phyloP scores from a whole-genome alignment of 129 eudicot species.

The Cynara cardunculus region DNA sequence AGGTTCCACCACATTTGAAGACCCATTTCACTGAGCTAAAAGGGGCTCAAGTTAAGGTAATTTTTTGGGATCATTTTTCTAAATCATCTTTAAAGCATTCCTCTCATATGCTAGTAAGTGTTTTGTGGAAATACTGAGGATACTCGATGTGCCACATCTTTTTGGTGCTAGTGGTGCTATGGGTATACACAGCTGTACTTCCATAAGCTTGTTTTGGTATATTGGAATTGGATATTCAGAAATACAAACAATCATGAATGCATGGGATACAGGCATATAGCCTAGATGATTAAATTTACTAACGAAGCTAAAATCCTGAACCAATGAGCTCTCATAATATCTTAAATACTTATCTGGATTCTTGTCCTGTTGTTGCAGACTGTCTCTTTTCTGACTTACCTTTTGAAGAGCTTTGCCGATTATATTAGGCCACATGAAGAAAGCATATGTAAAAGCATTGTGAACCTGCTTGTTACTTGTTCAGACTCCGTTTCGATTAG shows the following conservation, averaged over 20 bases:
- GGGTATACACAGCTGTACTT: neutral
- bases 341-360: slow-evolving; percentile 7
- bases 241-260: neutral
- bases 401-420: slow-evolving; percentile 92
- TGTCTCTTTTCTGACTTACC: slow-evolving; percentile 91
- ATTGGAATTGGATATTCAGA: neutral
- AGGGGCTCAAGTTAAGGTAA: slow-evolving; percentile 99
- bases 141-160: neutral
- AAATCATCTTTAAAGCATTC: neutral
- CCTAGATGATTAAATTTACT: neutral
- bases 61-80: neutral
- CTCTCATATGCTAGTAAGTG: neutral
- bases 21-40: slow-evolving; percentile 83
- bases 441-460: slow-evolving; percentile 95
- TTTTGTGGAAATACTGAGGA: slow-evolving; percentile 4
- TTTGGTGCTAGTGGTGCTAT: neutral
- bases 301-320: neutral
- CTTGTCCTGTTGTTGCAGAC: slow-evolving; percentile 58
- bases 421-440: slow-evolving; percentile 95
- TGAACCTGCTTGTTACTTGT: slow-evolving; percentile 97
- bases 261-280: neutral
- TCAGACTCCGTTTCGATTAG: slow-evolving; percentile 96
- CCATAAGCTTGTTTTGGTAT: neutral
- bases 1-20: slow-evolving; percentile 88
- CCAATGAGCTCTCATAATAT: neutral